A percentile compares a stretch with the other conserved stretches of the same genome.
phyloP scores from a whole-genome alignment of 1,139 yeast species.

The Kodamaea ohmeri region DNA sequence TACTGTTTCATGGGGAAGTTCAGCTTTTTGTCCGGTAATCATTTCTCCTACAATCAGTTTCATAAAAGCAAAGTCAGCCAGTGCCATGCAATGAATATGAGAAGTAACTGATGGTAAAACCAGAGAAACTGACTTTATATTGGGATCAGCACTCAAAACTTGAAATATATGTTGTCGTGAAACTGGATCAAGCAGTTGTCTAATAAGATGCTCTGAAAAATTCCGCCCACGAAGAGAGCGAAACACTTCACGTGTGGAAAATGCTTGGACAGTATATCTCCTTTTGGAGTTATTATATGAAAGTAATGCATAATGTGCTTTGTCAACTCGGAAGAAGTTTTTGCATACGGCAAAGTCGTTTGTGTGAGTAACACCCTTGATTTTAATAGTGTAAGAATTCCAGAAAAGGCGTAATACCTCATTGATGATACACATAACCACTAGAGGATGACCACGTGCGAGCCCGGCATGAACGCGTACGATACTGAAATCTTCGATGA shows the following conservation, averaged over 20 bases:
- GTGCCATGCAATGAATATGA: slow-evolving; percentile 9
- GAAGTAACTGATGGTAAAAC: slow-evolving; percentile 3
- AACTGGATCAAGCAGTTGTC: slow-evolving; percentile 8
- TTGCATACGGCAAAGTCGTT: slow-evolving; percentile 13
- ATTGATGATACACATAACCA: slow-evolving; percentile 23
- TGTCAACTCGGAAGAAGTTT: slow-evolving; percentile 15
- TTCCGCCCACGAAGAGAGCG: slow-evolving; percentile 8
- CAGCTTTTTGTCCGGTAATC: not conserved
- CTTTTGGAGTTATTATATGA: slow-evolving; percentile 3
- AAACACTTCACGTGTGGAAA: slow-evolving; percentile 9
- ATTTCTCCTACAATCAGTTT: not conserved
- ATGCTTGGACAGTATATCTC: slow-evolving; percentile 7
- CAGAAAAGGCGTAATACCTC: slow-evolving; percentile 22
- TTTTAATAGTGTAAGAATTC: slow-evolving; percentile 8
- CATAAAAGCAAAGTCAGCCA: slow-evolving; percentile 10
- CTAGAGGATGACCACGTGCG: slow-evolving; percentile 24
- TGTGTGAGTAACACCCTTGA: slow-evolving; percentile 6
- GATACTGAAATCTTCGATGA: slow-evolving; percentile 29
- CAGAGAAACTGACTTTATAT: slow-evolving; percentile 8
- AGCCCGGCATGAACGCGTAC: slow-evolving; percentile 27
- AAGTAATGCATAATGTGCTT: slow-evolving; percentile 7
- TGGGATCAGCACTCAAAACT: slow-evolving; percentile 4
- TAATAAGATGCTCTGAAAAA: slow-evolving; percentile 5
- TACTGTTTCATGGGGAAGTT: slow-evolving; percentile 5
- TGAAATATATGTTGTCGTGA: slow-evolving; percentile 2